Base-by-base conservation (phyloP, 768 basidiomycete species). In the Auriculariales sp. region DNA sequence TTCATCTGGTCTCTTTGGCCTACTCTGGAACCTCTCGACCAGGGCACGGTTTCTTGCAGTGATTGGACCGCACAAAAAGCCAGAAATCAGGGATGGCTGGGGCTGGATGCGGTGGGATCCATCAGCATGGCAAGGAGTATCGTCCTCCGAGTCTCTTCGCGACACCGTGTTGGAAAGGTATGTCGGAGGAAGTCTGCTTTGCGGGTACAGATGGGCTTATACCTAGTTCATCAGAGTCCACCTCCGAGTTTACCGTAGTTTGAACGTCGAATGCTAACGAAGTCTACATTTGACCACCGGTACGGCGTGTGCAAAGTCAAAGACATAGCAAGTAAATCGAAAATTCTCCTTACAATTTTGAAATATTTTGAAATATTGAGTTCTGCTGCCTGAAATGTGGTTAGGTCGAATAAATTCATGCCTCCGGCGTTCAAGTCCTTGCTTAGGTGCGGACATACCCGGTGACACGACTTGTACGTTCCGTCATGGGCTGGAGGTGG, bases 31-130 rank as follows among this genome's bases (percentile, higher is more conserved):
- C 56, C 61, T 86, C 30, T 79, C 77, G 52, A 72, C 68, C 36
- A 78, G 77, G 57, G 69, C 70, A 2, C 63, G 63, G 28, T 86
- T 82, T 81, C 67, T 88, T 7, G 70, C 83, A 29, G 70, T 86
- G 4, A 64, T 83, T 29, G 80, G 80, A 2, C 82, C 83, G 19
- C 83, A 85, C 62, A 87, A 86, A 63, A 82, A 77, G 55, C 83
- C 83, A 17, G 81, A 82, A 63, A 75, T 82, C 54, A 80, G 79
- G 64, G 68, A 71, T 6, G 75, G 75, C 0, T 81, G 79, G 79
- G 78, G 79, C 22, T 82, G 78, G 78, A 57, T 61, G 19, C 77
- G 78, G 54, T 80, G 79, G 78, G 69, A 80, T 52, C 57, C 68
- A 11, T 65, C 69, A n/a, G 55, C 57, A 33, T 79, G 78, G 57